These are phyloP conservation scores for Trametes cinnabarina DNA, from an alignment of 768 basidiomycete species.

Conservation along the genomic window DNA sequence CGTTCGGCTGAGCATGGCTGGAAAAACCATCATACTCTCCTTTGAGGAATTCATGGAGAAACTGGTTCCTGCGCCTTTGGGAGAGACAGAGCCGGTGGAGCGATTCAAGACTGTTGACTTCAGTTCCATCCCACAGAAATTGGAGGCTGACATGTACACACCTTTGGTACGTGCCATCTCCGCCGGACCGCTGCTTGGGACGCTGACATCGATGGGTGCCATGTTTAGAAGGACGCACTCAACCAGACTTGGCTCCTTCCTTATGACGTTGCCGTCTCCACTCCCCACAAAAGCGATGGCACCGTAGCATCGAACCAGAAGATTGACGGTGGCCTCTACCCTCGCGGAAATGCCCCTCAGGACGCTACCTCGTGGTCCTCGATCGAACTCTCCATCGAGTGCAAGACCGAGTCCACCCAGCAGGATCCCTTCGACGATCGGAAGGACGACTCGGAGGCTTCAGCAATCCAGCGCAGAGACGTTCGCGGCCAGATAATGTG, in stretches of 20 bases:
- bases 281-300: neutral
- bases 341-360: neutral
- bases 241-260: neutral
- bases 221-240: neutral
- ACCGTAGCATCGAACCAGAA: neutral
- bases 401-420: neutral
- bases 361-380: neutral
- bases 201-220: neutral
- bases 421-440: slow-evolving; percentile 1
- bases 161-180: neutral
- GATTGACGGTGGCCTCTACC: neutral
- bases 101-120: neutral
- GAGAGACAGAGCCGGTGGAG: neutral
- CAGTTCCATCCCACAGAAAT: neutral
- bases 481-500: neutral
- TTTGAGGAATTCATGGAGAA: neutral
- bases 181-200: no score
- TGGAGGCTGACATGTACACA: neutral
- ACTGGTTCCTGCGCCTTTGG: neutral
- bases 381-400: slow-evolving; percentile 2
- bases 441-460: neutral
- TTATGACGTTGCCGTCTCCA: neutral
- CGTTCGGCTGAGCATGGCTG: neutral
- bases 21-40: neutral
- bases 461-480: neutral